Conservation (phyloP, 345 rosid genomes). For the Citrus unshiu region DNA sequence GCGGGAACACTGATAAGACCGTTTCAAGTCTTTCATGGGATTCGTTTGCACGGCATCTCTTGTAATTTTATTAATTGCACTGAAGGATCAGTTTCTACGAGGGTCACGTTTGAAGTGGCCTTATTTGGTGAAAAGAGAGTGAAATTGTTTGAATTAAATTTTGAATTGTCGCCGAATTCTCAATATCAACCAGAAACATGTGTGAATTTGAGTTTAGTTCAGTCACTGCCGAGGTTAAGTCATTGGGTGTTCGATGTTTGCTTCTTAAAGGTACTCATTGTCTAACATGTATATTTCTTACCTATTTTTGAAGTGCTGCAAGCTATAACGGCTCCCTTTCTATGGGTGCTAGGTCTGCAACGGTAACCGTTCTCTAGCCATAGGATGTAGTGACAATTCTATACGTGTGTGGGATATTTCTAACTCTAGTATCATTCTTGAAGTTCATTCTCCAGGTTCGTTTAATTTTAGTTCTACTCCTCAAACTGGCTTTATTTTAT, state of each 20-base stretch:
- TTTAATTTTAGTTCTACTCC: not conserved
- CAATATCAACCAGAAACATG: slow-evolving; percentile 16
- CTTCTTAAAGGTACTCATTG: slow-evolving; percentile 54
- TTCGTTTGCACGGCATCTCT: slow-evolving; percentile 82
- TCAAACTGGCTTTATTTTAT: not conserved
- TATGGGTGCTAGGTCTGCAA: slow-evolving; percentile 29
- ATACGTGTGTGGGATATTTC: slow-evolving; percentile 58
- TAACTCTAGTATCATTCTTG: slow-evolving; percentile 41
- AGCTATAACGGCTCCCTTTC: not conserved
- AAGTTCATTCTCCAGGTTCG: slow-evolving; percentile 74
- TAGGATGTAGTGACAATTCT: slow-evolving; percentile 87
- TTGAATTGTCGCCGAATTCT: slow-evolving; percentile 22
- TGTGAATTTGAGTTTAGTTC: slow-evolving; percentile 37
- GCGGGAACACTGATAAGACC: slow-evolving; percentile 43
- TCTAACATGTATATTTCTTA: not conserved
- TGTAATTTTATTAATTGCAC: slow-evolving; percentile 19
- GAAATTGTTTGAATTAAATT: slow-evolving; percentile 45
- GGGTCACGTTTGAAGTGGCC: slow-evolving; percentile 37
- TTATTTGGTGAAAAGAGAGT: slow-evolving; percentile 76
- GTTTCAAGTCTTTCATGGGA: slow-evolving; percentile 77
- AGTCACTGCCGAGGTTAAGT: slow-evolving; percentile 66
- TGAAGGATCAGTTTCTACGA: slow-evolving; percentile 17
- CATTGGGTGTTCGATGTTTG: slow-evolving; percentile 79
- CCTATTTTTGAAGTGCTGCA: not conserved
- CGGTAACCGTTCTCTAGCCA: slow-evolving; percentile 47